phyloP scores from a whole-genome alignment of 2,329 filamentous ascomycete genomes.

The Endothia cerciana region DNA sequence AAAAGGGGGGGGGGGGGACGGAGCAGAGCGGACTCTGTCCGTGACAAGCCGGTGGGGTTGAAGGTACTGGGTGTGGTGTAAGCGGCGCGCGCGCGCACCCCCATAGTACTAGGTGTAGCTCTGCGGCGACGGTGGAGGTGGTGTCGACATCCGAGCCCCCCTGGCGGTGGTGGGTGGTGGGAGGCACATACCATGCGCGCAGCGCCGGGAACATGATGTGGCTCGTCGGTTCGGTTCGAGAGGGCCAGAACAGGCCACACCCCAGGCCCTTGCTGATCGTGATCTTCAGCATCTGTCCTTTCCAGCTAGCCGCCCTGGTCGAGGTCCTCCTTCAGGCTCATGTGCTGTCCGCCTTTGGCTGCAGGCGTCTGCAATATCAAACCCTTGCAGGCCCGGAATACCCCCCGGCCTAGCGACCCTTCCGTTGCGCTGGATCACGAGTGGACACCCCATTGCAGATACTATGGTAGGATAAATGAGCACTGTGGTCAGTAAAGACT shows the following conservation, averaged over 20 bases:
- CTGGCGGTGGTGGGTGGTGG: background rate
- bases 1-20: conserved; percentile 10
- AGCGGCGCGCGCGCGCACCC: background rate
- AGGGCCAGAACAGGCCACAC: background rate
- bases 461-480: background rate
- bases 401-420: background rate
- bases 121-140: background rate
- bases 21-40: conserved; percentile 5
- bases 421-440: conserved; percentile 2
- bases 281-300: background rate
- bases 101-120: background rate
- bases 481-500: background rate
- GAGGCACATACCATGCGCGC: background rate
- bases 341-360: background rate
- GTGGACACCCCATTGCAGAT: conserved; percentile 1
- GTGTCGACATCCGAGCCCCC: background rate
- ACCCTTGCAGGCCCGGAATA: background rate
- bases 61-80: background rate
- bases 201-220: background rate
- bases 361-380: background rate
- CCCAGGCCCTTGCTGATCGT: background rate
- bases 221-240: background rate
- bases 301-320: too few species aligned
- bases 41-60: conserved; percentile 7
- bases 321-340: background rate